phyloP scores from a whole-genome alignment of 169 alveolate genomes.

The Babesia divergens region DNA sequence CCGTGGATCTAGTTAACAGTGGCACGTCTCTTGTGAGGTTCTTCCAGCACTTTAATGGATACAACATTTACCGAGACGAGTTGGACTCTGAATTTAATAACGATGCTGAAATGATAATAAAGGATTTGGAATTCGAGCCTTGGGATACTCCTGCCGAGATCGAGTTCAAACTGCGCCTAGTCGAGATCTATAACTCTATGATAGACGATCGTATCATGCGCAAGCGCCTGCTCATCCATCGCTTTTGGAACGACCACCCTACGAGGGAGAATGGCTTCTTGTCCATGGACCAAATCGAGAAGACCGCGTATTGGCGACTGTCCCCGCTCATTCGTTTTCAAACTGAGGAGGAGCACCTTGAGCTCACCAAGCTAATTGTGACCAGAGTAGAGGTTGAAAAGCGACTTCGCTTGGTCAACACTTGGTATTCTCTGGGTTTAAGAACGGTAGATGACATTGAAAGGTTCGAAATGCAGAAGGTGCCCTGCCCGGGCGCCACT shows the following conservation, averaged over 20 bases:
- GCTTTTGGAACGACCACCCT: slow-evolving; percentile 46
- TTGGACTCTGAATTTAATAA: slow-evolving; percentile 92
- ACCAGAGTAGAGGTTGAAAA: slow-evolving; percentile 42
- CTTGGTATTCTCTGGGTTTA: slow-evolving; percentile 56
- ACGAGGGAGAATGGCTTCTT: slow-evolving; percentile 29
- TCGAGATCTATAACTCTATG: slow-evolving; percentile 50
- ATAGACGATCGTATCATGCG: slow-evolving; percentile 53
- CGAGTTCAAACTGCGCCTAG: slow-evolving; percentile 49
- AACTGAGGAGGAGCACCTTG: slow-evolving; percentile 54
- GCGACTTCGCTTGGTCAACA: slow-evolving; percentile 44
- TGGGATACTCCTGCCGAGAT: slow-evolving; percentile 61
- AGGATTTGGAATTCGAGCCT: slow-evolving; percentile 90
- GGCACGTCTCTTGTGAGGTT: slow-evolving; percentile 21
- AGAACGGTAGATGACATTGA: slow-evolving; percentile 28
- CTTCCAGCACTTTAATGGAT: slow-evolving; percentile 80
- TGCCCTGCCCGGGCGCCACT: slow-evolving; percentile 4
- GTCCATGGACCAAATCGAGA: slow-evolving; percentile 49
- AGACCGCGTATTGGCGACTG: slow-evolving; percentile 57
- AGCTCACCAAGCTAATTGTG: slow-evolving; percentile 29
- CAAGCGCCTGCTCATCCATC: slow-evolving; percentile 51
- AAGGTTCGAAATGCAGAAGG: slow-evolving; percentile 19
- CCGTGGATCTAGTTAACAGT: slow-evolving; percentile 20
- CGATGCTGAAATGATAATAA: slow-evolving; percentile 93
- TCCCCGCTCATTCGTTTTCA: slow-evolving; percentile 61
- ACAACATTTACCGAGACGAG: slow-evolving; percentile 92